A percentile compares a stretch with the other conserved stretches of the same genome.
Conservation (phyloP, 2,329 filamentous ascomycete genomes). For the Harringtonia lauricola region DNA sequence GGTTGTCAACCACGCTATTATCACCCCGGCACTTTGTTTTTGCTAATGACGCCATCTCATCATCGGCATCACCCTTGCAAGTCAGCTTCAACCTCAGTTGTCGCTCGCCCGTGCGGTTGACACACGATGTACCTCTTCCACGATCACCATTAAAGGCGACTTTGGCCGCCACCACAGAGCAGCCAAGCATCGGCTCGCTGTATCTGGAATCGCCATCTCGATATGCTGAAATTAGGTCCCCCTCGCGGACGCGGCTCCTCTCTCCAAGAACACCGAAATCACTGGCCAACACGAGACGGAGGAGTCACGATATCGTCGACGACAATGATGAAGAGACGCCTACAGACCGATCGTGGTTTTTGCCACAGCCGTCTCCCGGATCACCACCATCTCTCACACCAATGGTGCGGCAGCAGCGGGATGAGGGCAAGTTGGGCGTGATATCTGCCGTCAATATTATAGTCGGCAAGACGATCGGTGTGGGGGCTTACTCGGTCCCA, state of each 20-base stretch:
- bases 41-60: conserved; percentile 17
- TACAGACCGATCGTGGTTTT: conserved; percentile 14
- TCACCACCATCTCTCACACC: not conserved
- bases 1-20: not conserved
- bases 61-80: conserved; percentile 17
- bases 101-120: conserved; percentile 20
- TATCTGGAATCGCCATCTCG: no score
- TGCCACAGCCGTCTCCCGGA: conserved; percentile 12
- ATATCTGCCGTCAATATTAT: conserved; percentile 26
- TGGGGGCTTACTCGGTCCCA: conserved; percentile 42
- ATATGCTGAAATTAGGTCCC: no score
- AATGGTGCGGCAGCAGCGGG: not conserved
- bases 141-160: no score
- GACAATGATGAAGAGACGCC: conserved; percentile 9
- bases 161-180: conserved; percentile 7
- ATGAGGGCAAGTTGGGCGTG: conserved; percentile 22
- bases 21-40: conserved; percentile 3
- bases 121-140: conserved; percentile 6
- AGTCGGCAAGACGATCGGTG: conserved; percentile 26
- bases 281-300: no score
- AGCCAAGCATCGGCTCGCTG: not conserved
- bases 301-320: conserved; percentile 1
- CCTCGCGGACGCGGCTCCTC: not conserved
- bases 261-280: not conserved
- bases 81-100: conserved; percentile 19